A percentile compares a stretch with the other conserved stretches of the same genome.
Conservation (phyloP, 805 yeast species). For the Pichia heedii region DNA sequence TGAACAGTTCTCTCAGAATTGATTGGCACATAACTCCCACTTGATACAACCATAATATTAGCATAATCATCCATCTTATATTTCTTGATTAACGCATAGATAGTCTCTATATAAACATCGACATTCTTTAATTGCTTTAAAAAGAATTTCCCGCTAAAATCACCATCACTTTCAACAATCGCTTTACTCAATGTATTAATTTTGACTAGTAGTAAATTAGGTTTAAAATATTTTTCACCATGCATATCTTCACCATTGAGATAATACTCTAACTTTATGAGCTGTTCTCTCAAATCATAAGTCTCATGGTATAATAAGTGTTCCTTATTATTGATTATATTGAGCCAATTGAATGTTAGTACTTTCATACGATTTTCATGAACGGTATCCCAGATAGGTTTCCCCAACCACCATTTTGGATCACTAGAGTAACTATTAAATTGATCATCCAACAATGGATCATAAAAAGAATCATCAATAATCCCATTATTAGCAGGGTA, state of each 20-base stretch:
- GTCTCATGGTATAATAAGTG: constrained; percentile 58
- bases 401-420: constrained; percentile 80
- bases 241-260: not conserved
- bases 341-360: constrained; percentile 94
- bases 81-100: constrained; percentile 37
- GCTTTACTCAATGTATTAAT: constrained; percentile 76
- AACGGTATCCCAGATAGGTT: constrained; percentile 59
- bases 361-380: constrained; percentile 22
- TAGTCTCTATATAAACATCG: constrained; percentile 49
- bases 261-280: constrained; percentile 36
- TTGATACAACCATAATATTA: constrained; percentile 73
- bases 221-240: constrained; percentile 54
- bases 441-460: constrained; percentile 42
- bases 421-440: constrained; percentile 47
- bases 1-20: constrained; percentile 57
- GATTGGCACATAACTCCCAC: constrained; percentile 93
- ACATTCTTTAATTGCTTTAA: constrained; percentile 49
- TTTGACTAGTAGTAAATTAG: constrained; percentile 68
- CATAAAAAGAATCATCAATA: constrained; percentile 73
- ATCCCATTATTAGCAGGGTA: constrained; percentile 82
- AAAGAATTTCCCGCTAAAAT: constrained; percentile 48
- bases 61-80: constrained; percentile 58
- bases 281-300: constrained; percentile 51
- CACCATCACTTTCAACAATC: constrained; percentile 59
- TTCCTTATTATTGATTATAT: not conserved